Base-by-base conservation (phyloP, 2,329 filamentous ascomycete genomes). In the Calonectria multiphialidica region DNA sequence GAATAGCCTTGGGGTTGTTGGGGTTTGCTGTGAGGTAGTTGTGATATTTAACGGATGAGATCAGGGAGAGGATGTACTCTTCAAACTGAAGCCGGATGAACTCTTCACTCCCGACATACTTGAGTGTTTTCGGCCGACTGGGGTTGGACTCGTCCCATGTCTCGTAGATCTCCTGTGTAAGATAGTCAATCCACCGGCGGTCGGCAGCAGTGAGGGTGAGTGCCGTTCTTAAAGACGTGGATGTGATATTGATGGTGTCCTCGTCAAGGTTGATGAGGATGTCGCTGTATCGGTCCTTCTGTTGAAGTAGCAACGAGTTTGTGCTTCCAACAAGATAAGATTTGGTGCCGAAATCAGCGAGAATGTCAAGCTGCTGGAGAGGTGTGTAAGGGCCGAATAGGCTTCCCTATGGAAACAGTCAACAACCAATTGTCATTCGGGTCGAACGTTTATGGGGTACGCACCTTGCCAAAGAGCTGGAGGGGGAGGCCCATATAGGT, bases 291-390 rank as follows among this genome's bases (percentile, higher is more conserved):
- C 95, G 92, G 81, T 99, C 96, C 82, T 93, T 97, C 82, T 99
- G 97, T 80, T 98, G 96, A 13, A 99, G 87, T 40, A 99, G 88
- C 28, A 99, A 88, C 7, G 95, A 98, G 83, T 99, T 99, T 44
- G 97, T 99, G 76, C 96, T 98, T 74, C 97, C 97, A 70, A 99
- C 96, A 66, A 99, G 94, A 80, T 98, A 99, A 2, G 96, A 98
- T 85, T 98, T 98, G 23, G 97, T 98, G 49, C 95, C 94, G 78
- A 95, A 92, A 84, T 98, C 96, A 65, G 96, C 96, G 47, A 99
- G 90, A 77, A 98, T 90, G 82, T 99, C 96, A 69, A 99, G 91
- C 84, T 98, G 96, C 83, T 99, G 97, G 21, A 99, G 87, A 21
- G 97, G 97, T 1, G 97, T 99, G 81, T 99, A 99, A 0, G 97